Base-by-base conservation (phyloP, 257 asterid genomes). In the Lycium barbarum region DNA sequence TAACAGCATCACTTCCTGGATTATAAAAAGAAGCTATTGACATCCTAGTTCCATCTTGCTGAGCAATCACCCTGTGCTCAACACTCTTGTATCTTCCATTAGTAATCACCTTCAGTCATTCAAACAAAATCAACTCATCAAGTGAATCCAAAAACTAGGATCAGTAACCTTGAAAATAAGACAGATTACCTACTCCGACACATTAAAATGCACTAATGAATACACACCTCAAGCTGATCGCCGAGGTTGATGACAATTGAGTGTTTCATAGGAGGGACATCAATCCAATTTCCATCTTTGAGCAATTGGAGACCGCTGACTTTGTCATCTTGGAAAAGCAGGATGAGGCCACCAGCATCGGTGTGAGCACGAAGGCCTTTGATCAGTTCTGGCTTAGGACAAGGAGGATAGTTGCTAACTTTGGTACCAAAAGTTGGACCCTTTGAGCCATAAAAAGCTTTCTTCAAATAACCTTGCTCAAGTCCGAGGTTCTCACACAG, bases 351-450 rank as follows among this genome's bases (percentile, higher is more conserved):
- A 9, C 97, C 95, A 10, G 97, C 97, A 59, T 93, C 94, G 17
- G 95, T 93, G 93, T 93, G 95, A 59, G 94, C 93, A 66, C 97
- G 89, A 57, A 93, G 94, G 76, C 97, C 97, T 83, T 93, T 93
- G 88, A 93, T 91, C 22, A 92, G 90, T 11, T 93, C 97, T 1
- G 97, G 95, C 40, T 88, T 87, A 15, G 95, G 97, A 63, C 97
- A 93, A 2, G 94, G 94, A 0, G 95, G 97, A 80, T 93, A 93
- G 84, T 92, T 92, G 90, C 94, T 90, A 51, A 93, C 97, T 84
- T 93, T 92, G 33, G 96, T 93, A 9, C 97, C 97, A 86, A 92
- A 93, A 78, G 88, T 91, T 1, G 94, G 92, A 4, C 97, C 95
- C 83, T 91, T 88, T 15, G 95, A 90, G 43, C 96, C 97, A 81